Percentiles rank a stretch among this genome's conserved stretches.
phyloP scores from a whole-genome alignment of 2,329 filamentous ascomycete species.

The Botryotinia calthae region DNA sequence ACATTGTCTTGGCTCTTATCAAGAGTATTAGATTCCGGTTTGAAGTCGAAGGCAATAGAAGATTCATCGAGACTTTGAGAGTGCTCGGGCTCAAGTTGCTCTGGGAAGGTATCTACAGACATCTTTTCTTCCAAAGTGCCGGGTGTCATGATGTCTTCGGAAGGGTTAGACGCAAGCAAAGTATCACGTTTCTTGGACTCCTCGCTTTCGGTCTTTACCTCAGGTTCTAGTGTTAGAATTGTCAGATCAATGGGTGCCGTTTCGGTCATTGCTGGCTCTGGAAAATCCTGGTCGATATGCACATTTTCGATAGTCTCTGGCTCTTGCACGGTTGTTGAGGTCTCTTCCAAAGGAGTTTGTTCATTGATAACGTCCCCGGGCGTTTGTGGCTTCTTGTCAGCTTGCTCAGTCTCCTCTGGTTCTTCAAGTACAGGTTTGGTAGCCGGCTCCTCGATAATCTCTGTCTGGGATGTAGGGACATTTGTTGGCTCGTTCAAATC shows the following conservation, averaged over 20 bases:
- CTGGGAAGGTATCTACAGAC: not conserved
- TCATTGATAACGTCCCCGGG: not conserved
- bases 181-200: not conserved
- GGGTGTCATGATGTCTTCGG: not conserved
- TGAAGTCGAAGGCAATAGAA: not conserved
- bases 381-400: not conserved
- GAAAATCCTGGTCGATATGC: not conserved
- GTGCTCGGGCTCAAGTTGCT: not conserved
- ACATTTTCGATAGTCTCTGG: not conserved
- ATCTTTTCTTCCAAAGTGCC: not conserved
- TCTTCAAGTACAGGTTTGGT: not conserved
- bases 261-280: not conserved
- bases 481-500: conserved; percentile 23
- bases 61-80: not conserved
- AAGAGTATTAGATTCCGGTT: not conserved
- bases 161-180: not conserved
- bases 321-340: not conserved
- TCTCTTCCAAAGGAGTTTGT: not conserved
- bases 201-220: not conserved
- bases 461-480: not conserved
- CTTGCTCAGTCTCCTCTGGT: not conserved
- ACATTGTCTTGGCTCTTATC: not conserved
- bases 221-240: not conserved
- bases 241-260: not conserved
- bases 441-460: not conserved